phyloP scores from a whole-genome alignment of 1,284 basidiomycete species.

The Malassezia sympodialis region DNA sequence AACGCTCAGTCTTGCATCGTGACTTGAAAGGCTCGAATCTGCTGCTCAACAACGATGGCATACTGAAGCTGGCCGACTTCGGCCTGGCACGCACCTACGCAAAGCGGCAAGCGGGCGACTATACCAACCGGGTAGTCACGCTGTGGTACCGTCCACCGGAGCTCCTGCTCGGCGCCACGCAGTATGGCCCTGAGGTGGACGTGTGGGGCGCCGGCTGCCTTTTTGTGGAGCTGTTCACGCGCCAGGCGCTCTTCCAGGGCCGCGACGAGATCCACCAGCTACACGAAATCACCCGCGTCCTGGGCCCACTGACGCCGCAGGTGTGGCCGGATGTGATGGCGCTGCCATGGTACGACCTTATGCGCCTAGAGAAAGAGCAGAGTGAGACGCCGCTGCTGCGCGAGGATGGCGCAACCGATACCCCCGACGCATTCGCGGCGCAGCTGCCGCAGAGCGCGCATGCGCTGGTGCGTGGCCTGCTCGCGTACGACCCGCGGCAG shows the following conservation, averaged over 20 bases:
- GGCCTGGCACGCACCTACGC: constrained; percentile 94
- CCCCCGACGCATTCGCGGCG: constrained; percentile 7
- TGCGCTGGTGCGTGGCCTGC: constrained; percentile 69
- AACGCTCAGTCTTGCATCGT: constrained; percentile 87
- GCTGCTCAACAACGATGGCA: constrained; percentile 79
- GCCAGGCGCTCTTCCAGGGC: constrained; percentile 89
- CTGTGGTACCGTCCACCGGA: constrained; percentile 98
- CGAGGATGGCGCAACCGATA: background rate
- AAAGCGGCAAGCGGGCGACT: constrained; percentile 77
- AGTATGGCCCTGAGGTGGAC: constrained; percentile 96
- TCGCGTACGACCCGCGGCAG: constrained; percentile 70
- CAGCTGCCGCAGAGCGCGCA: constrained; percentile 55
- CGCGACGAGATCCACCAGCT: constrained; percentile 95
- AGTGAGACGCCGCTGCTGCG: background rate
- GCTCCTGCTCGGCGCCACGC: constrained; percentile 84
- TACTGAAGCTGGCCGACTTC: constrained; percentile 93
- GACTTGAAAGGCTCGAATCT: constrained; percentile 99
- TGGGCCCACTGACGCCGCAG: constrained; percentile 75
- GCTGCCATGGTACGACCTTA: constrained; percentile 91
- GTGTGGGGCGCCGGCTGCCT: constrained; percentile 99
- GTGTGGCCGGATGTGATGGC: constrained; percentile 72
- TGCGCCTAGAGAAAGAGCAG: constrained; percentile 2
- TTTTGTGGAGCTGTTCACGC: constrained; percentile 91
- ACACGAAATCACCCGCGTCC: constrained; percentile 75
- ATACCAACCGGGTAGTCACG: constrained; percentile 97